phyloP scores from a whole-genome alignment of 805 yeast genomes.

The Starmerella asiatica region DNA sequence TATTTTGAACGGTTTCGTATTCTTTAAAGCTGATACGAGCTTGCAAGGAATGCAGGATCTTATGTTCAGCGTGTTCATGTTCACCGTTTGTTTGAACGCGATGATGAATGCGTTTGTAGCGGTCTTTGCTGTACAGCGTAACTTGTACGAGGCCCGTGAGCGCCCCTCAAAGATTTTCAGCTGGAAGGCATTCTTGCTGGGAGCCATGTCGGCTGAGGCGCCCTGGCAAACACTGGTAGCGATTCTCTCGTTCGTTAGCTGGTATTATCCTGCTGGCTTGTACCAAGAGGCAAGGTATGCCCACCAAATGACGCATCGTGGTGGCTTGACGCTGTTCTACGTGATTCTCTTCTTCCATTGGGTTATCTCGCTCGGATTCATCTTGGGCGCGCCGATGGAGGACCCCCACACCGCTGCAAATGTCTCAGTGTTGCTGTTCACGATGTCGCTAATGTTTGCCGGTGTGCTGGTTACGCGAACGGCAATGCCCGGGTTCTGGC shows the following conservation, averaged over 20 bases:
- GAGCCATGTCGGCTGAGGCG: slow-evolving; percentile 44
- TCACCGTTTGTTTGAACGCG: slow-evolving; percentile 46
- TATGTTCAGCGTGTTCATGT: slow-evolving; percentile 46
- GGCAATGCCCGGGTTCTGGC: slow-evolving; percentile 71
- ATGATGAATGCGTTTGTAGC: slow-evolving; percentile 50
- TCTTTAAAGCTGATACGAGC: slow-evolving; percentile 42
- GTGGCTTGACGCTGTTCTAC: slow-evolving; percentile 38
- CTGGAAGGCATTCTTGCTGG: slow-evolving; percentile 46
- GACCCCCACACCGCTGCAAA: slow-evolving; percentile 57
- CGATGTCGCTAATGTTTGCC: slow-evolving; percentile 50
- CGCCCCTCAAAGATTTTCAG: slow-evolving; percentile 58
- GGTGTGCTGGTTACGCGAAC: slow-evolving; percentile 50
- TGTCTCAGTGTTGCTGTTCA: slow-evolving; percentile 40
- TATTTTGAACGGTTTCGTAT: slow-evolving; percentile 59
- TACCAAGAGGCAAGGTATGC: slow-evolving; percentile 35
- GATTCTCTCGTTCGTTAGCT: slow-evolving; percentile 41
- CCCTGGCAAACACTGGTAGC: slow-evolving; percentile 43
- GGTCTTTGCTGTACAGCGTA: slow-evolving; percentile 44
- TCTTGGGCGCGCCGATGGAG: slow-evolving; percentile 45
- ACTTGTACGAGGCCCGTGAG: slow-evolving; percentile 57
- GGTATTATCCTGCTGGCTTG: slow-evolving; percentile 38
- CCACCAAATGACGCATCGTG: slow-evolving; percentile 35
- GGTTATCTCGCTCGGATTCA: slow-evolving; percentile 40
- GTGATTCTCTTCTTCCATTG: slow-evolving; percentile 39
- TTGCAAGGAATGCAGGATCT: slow-evolving; percentile 45